Evolutionary conservation across 202 grass and related monocot species (phyloP), one percentile per base, ranked within the genome.

Genomic region (Panicum virgatum): DNA sequence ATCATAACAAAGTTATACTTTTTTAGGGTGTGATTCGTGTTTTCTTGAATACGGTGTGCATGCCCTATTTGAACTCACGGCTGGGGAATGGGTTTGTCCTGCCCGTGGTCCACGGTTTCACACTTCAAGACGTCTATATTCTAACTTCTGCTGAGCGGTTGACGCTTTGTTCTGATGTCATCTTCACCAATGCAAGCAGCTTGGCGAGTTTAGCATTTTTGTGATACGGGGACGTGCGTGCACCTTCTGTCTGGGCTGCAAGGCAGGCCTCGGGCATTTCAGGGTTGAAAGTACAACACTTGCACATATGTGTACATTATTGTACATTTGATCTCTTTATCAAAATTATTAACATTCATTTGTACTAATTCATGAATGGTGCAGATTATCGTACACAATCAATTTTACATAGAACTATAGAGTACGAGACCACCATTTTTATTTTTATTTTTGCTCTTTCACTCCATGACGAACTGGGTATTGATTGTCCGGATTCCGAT

Each of bases 21-120:
- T 83, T 91, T 54, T 92, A 98, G 96, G 96, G 90, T 29, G 85
- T 96, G 73, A 88, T 98, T 56, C 86, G 90, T 26, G 86, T 91
- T 86, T 82, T 98, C 66, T 82, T 98, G 80, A 90, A 96, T 87
- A 94, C 89, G 0, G 84, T 91, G 30, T 90, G 86, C 57, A 83
- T 93, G 83, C 96, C 96, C 12, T 91, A 91, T 71, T 46, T 92
- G 52, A 98, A 98, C 76, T 83, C 85, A 12, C 76, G 83, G 39
- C 87, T 98, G 61, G 84, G 87, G 51, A 68, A 79, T 37, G 96
- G 96, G 51, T 89, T 90, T 36, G 38, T 86, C 71, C 68, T 98
- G 54, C 96, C 92, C 10, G 84, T 89, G 9, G 45, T 96, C 12
- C 76, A 87, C 53, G 92, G 87, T 59, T 93, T 98, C 87, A 95